Base-by-base conservation (phyloP, 2,329 filamentous ascomycete genomes). In the Alternaria triticimaculans region DNA sequence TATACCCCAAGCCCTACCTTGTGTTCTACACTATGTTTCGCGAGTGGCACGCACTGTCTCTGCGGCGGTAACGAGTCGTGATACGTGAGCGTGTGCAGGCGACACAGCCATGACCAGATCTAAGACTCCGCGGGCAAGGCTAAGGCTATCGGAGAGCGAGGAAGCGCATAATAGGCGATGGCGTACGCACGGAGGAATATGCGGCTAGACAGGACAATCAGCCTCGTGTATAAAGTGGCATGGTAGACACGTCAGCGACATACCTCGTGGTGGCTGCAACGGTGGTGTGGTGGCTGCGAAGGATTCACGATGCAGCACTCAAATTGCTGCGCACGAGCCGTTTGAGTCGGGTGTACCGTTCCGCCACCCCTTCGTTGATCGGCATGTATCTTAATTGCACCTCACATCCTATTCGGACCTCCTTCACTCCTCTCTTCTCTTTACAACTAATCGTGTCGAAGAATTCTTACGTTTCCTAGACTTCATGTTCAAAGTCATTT, bases 311-410 rank as follows among this genome's bases (percentile, higher is more conserved):
- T 67, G 68, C 72, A 70, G 62, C 43, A 63, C 49, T 51, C 54
- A 60, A 55, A 56, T 48, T 57, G 55, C 59, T 58, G 66, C 59
- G 68, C 68, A 66, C 63, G 66, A 65, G 64, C 60, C 64, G 30
- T 51, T 60, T 49, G 48, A 41, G 49, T 41, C 53, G 56, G 55
- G 50, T 50, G 50, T 60, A 63, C 63, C 44, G 57, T 58, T 59
- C 58, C 58, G 63, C 51, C 59, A 48, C 64, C 58, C 60, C 55
- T 60, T 58, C 57, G 66, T 60, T 51, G 61, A 70, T 70, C 68
- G 67, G 53, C 68, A 64, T 26, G 20, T 41, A 49, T 70, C 68
- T 69, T 70, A 67, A 69, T 67, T 67, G 53, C 66, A 70, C 68
- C 57, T 70, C 68, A 69, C 56, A 46, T 61, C 64, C 62, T 49